Evolutionary conservation across 2,329 filamentous ascomycete species (phyloP).

Genomic region (Clathrospora elynae): DNA sequence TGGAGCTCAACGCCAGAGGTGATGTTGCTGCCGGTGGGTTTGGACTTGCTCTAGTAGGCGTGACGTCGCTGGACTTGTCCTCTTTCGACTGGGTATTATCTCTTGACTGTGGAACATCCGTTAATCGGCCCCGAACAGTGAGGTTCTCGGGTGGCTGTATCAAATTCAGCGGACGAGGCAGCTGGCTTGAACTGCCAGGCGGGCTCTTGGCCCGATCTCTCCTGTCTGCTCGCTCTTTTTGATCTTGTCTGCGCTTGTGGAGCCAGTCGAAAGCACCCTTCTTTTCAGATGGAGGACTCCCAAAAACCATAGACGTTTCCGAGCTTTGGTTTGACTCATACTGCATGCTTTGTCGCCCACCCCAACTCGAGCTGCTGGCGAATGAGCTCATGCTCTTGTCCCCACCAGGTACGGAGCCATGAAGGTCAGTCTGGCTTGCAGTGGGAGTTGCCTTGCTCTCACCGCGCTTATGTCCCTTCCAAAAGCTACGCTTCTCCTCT

Average conservation of each 20-base stretch:
- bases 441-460: constrained; percentile 45
- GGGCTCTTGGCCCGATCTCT: constrained; percentile 60
- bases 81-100: constrained; percentile 11
- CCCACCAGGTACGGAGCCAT: constrained; percentile 44
- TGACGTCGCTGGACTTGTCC: constrained; percentile 28
- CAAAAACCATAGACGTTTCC: constrained; percentile 40
- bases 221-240: constrained; percentile 60
- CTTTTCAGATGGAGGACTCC: constrained; percentile 51
- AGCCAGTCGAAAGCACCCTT: constrained; percentile 68
- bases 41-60: constrained; percentile 26
- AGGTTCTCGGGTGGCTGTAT: constrained; percentile 25
- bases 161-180: constrained; percentile 28
- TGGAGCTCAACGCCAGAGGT: constrained; percentile 1
- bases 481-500: constrained; percentile 68
- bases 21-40: constrained; percentile 1
- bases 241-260: constrained; percentile 67
- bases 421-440: constrained; percentile 44
- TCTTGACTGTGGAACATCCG: constrained; percentile 32
- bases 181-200: constrained; percentile 40
- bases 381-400: constrained; percentile 50
- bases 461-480: constrained; percentile 64
- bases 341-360: constrained; percentile 41
- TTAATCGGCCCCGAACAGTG: constrained; percentile 29
- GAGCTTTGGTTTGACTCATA: constrained; percentile 38
- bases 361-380: constrained; percentile 40